phyloP scores from a whole-genome alignment of 2,329 filamentous ascomycete species.

The Claviceps pazoutovae region DNA sequence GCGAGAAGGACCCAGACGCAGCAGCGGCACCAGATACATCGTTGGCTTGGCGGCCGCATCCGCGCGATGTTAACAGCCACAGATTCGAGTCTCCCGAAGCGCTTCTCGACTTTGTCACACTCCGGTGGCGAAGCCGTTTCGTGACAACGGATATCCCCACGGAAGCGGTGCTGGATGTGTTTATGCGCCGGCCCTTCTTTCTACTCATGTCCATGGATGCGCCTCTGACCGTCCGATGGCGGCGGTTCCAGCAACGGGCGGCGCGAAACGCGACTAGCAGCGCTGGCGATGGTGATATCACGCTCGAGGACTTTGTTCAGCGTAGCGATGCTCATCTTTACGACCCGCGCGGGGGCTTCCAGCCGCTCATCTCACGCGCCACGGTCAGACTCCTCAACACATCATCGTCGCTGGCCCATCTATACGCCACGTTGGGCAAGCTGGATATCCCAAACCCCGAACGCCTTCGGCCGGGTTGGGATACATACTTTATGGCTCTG shows the following conservation, averaged over 20 bases:
- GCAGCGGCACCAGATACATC: conserved; percentile 14
- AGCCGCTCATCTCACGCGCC: conserved; percentile 66
- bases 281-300: conserved; percentile 13
- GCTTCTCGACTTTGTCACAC: conserved; percentile 75
- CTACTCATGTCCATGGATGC: conserved; percentile 85
- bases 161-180: conserved; percentile 57
- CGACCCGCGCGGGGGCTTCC: conserved; percentile 46
- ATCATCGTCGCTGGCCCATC: conserved; percentile 52
- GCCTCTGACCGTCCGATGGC: conserved; percentile 72
- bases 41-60: conserved; percentile 12
- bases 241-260: conserved; percentile 45
- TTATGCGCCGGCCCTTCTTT: conserved; percentile 78
- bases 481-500: conserved; percentile 97
- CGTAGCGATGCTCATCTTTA: conserved; percentile 66
- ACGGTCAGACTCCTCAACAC: conserved; percentile 80
- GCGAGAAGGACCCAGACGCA: conserved; percentile 10
- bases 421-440: conserved; percentile 58
- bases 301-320: conserved; percentile 42
- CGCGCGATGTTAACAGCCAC: conserved; percentile 10
- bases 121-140: conserved; percentile 69
- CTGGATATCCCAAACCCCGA: conserved; percentile 66
- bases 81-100: conserved; percentile 48
- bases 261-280: conserved; percentile 9
- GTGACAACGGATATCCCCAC: conserved; percentile 74
- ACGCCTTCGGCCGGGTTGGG: conserved; percentile 81